A percentile compares a stretch with the other conserved stretches of the same genome.
Conservation (phyloP, 1,284 basidiomycete species). For the Cutaneotrichosporon sp. region DNA sequence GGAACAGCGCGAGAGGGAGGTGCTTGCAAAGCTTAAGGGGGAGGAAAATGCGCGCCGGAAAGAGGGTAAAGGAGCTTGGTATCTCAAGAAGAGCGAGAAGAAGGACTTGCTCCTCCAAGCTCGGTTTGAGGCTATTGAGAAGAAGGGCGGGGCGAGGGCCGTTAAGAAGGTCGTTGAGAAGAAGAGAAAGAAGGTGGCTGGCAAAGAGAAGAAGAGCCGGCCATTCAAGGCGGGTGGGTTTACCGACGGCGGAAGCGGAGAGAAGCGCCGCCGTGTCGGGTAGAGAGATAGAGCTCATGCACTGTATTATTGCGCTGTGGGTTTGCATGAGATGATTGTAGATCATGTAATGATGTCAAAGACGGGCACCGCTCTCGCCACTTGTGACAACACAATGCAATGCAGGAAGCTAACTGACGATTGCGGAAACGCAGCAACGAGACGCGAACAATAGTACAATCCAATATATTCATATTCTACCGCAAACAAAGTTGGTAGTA, state of each 20-base stretch:
- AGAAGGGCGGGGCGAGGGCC: conserved; percentile 69
- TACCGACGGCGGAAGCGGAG: conserved; percentile 19
- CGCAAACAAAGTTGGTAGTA: background rate
- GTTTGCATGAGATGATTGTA: too few relatives aligned
- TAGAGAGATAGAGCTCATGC: conserved; percentile 9
- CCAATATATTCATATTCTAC: too few relatives aligned
- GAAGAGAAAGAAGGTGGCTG: conserved; percentile 78
- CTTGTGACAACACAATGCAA: too few relatives aligned
- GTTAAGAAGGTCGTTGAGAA: conserved; percentile 86
- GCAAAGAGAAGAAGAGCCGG: conserved; percentile 83
- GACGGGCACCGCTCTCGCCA: too few relatives aligned
- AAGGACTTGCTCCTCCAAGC: conserved; percentile 70
- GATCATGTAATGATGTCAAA: too few relatives aligned
- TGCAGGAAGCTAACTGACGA: too few relatives aligned
- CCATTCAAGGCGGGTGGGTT: conserved; percentile 59
- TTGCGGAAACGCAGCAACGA: background rate
- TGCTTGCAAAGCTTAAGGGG: conserved; percentile 61
- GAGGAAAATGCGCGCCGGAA: conserved; percentile 72
- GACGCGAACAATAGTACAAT: background rate
- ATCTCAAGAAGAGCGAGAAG: conserved; percentile 82
- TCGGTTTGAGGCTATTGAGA: conserved; percentile 71
- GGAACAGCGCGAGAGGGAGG: conserved; percentile 68
- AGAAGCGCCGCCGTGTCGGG: conserved; percentile 23
- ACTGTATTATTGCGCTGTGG: conserved; percentile 1
- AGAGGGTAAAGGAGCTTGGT: conserved; percentile 79